Base-by-base conservation (phyloP, 148 eudicot species). In the Persicaria maculosa region DNA sequence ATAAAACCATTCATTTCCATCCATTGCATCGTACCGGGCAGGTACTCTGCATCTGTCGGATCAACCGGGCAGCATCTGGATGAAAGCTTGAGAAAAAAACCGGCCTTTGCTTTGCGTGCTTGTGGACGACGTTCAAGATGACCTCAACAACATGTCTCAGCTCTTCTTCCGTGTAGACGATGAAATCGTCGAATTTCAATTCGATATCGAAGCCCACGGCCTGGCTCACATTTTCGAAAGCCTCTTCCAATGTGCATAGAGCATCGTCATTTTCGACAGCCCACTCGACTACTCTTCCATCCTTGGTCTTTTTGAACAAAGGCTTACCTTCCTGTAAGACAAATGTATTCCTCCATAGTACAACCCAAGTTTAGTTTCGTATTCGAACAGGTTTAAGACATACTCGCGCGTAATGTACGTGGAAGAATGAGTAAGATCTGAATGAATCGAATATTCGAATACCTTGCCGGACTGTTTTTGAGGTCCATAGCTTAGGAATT, bases 71-170 rank as follows among this genome's bases (percentile, higher is more conserved):
- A 1, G 84, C 84, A 74, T 86, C 90, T 40, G 87, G 90, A 47
- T 86, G 85, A 44, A 86, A 86, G 76, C 87, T 86, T 14, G 87
- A 86, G 82, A 84, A 84, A n/a, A 84, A 71, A 16, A 84, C 64
- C 17, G 77, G 72, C 47, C 85, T 73, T 59, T 14, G 65, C 47
- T 71, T 71, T 9, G 47, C 19, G 17, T 68, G 22, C 46, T 43
- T 68, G n/a, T 43, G 19, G 4, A 68, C 71, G 55, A 83, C 86
- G 81, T 80, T 64, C 5, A 83, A 61, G 36, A 81, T 76, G 50
- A 73, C 68, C 74, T 79, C 73, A 79, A 83, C 67, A 50, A 72
- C 44, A 68, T 55, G 77, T 43, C 62, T 72, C 20, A 85, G 76
- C 46, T 80, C 76, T 11, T 47, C 77, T 45, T 79, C 81, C 47